phyloP scores from a whole-genome alignment of 1,284 basidiomycete genomes.

The Cerioporus squamosus region DNA sequence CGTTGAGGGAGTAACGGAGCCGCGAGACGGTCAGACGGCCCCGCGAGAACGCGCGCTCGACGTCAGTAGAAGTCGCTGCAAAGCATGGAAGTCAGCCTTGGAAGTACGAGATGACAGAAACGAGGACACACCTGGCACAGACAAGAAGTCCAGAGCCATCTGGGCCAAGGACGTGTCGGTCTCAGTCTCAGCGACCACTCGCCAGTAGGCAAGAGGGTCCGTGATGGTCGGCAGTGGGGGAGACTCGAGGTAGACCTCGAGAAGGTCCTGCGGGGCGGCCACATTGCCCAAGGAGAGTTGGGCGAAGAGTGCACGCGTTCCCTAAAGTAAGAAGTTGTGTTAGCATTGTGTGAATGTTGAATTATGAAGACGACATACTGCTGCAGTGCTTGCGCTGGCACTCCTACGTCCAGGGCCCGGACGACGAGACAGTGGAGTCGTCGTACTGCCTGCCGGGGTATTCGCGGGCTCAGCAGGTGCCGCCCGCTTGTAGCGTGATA shows the following conservation, averaged over 20 bases:
- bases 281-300: background rate
- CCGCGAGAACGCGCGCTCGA: background rate
- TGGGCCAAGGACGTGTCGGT: background rate
- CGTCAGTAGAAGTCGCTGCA: background rate
- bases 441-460: too few species aligned
- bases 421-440: too few species aligned
- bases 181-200: background rate
- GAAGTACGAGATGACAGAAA: too few species aligned
- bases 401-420: too few species aligned
- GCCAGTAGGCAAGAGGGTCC: background rate
- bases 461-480: too few species aligned
- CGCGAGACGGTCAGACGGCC: background rate
- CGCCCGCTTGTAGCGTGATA: too few species aligned
- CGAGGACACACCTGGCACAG: background rate
- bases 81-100: too few species aligned
- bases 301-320: background rate
- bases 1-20: background rate
- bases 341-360: background rate
- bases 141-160: background rate
- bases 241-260: background rate
- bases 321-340: background rate
- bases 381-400: too few species aligned
- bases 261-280: background rate
- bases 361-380: too few species aligned
- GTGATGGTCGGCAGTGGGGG: background rate